Evolutionary conservation across 2,329 filamentous ascomycete genomes (phyloP), one percentile per base, ranked within the genome.

Genomic region (Lachnellula hyalina): DNA sequence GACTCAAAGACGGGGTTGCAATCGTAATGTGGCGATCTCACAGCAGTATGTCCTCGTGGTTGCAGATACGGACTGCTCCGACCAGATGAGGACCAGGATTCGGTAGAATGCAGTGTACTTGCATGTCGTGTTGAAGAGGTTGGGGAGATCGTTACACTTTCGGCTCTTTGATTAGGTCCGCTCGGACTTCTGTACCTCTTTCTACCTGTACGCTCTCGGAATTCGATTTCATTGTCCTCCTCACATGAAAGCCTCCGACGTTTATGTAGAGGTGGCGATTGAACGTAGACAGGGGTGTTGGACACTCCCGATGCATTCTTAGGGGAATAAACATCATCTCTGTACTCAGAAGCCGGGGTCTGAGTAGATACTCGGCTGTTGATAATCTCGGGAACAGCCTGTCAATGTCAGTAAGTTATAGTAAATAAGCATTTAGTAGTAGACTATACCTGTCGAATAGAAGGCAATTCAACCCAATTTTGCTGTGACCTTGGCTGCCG

Each of bases 401-500:
- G 19, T 11, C 49, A 19, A 15, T 6, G 14, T 42, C 53, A 49
- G 54, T 53, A 48, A 25, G 9, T n/a, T 55, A 25, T 7, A 25
- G 11, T 7, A 4, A 21, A 17, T 45, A 25, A 11, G n/a, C 19
- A 32, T 0, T 38, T n/a, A 21, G n/a, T 3, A 14, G 23, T 35
- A 2, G 3, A 15, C 32, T 46, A 28, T 53, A 64, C 62, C 48
- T 62, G 57, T 53, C 59, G 49, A 23, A 64, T 61, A 23, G 62
- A 57, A 35, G 62, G 62, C 23, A 64, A 54, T 38, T 61, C 56
- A 21, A 60, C 48, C 21, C 50, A 52, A 38, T 61, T 53, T 34
- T 40, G 14, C n/a, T 35, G 49, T 38, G 59, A 54, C 17, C 55
- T 52, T 28, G 55, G 34, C n/a, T 42, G 47, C 47, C 53, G 56